Base-by-base conservation (phyloP, 2,329 filamentous ascomycete species). In the Pezicula neosporulosa region DNA sequence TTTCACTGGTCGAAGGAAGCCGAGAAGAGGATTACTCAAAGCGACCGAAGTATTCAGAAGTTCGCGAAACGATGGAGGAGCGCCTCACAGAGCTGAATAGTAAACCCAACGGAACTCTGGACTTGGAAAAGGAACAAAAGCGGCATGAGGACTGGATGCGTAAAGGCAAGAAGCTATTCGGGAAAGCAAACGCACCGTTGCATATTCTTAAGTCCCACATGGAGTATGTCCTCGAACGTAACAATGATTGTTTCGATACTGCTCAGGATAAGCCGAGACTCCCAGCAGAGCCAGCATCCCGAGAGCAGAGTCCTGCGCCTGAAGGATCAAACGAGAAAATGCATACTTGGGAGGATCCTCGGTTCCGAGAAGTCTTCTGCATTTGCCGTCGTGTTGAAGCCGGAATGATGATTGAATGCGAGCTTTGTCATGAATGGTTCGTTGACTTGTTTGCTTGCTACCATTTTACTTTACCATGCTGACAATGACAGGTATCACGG, bases 331-430 rank as follows among this genome's bases (percentile, higher is more conserved):
- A 77, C 2, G 78, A 76, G 7, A 77, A 77, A 43, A 65, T 71
- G 48, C 77, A 68, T 54, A 80, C 72, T 59, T 86, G 73, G 78
- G 77, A 86, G 61, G 79, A 87, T 62, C 80, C 76, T 66, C 84
- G 73, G 30, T 78, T 78, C 50, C 71, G 82, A 35, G 92, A 97
- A 66, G 93, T 97, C 0, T 99, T 97, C 68, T 99, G 94, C 70
- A 96, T 99, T 60, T 99, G 94, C 71, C 85, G 94, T 53, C 90
- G 86, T 56, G 83, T 90, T 6, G 94, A 99, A 70, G 91, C 93
- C 36, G 94, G 94, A 47, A 95, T 97, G 87, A 99, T 99, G 94
- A 97, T 99, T 62, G 94, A 99, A 71, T 99, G 94, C 68, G 94
- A 97, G 68, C 78, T 97, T 37, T 99, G 94, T 70, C 93, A 97